phyloP scores from a whole-genome alignment of 495 filamentous ascomycete species.

The Aspergillus sparsus region DNA sequence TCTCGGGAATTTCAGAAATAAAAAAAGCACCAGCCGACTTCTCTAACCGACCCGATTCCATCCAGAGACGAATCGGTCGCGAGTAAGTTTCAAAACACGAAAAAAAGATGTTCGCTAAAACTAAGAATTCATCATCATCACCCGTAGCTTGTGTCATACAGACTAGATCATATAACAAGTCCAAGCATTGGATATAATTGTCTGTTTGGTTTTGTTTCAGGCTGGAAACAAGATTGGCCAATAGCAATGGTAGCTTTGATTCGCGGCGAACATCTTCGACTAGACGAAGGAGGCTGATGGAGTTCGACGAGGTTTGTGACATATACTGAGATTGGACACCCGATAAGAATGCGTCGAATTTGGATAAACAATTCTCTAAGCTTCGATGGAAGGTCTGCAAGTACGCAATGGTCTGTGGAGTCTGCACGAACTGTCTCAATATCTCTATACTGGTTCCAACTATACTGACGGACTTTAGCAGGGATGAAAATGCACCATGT shows the following conservation, averaged over 20 bases:
- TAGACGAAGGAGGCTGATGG: slow-evolving; percentile 61
- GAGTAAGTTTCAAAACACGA: slow-evolving; percentile 82
- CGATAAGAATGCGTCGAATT: slow-evolving; percentile 49
- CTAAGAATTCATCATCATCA: slow-evolving; percentile 57
- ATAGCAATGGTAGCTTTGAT: slow-evolving; percentile 53
- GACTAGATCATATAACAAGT: slow-evolving; percentile 69
- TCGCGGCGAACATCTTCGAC: slow-evolving; percentile 57
- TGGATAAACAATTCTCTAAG: slow-evolving; percentile 41
- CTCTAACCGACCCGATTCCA: slow-evolving; percentile 73
- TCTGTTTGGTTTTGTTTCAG: slow-evolving; percentile 29
- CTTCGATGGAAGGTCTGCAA: slow-evolving; percentile 58
- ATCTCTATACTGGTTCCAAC: slow-evolving; percentile 49
- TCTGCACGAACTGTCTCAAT: slow-evolving; percentile 48
- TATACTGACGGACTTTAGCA: slow-evolving; percentile 44
- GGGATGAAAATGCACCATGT: slow-evolving; percentile 35
- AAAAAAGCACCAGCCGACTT: slow-evolving; percentile 70
- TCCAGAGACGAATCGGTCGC: slow-evolving; percentile 78
- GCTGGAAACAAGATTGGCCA: slow-evolving; percentile 50
- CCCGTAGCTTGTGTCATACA: slow-evolving; percentile 70
- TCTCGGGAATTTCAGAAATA: slow-evolving; percentile 56
- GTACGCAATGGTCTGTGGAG: slow-evolving; percentile 44
- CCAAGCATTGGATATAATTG: slow-evolving; percentile 62
- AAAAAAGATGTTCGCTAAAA: slow-evolving; percentile 71
- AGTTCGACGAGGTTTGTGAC: slow-evolving; percentile 27
- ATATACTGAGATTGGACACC: slow-evolving; percentile 47